Percentiles rank a stretch among this genome's conserved stretches.
phyloP scores from a whole-genome alignment of 2,329 filamentous ascomycete genomes.

The Colletotrichum graminicola region DNA sequence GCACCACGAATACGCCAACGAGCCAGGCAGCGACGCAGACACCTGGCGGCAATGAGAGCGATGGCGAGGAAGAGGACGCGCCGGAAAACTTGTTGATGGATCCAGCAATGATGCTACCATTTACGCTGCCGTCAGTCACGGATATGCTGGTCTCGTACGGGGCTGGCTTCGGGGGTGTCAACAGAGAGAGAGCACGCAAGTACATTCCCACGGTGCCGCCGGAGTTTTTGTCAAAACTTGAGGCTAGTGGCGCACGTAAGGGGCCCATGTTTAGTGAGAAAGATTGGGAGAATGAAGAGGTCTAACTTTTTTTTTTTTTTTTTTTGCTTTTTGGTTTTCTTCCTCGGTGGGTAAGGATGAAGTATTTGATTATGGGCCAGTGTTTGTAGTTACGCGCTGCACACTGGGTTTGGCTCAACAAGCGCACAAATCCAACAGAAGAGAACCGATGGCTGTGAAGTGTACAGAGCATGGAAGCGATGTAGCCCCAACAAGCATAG shows the following conservation, averaged over 20 bases:
- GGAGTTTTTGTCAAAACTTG: constrained; percentile 91
- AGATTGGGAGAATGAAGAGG: constrained; percentile 77
- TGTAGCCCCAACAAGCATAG: constrained; percentile 33
- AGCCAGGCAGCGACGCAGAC: constrained; percentile 58
- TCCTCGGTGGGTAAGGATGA: neutral
- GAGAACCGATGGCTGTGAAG: constrained; percentile 2
- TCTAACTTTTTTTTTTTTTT: constrained; percentile 48
- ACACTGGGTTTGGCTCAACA: neutral
- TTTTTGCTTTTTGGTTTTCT: neutral
- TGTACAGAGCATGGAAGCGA: constrained; percentile 6
- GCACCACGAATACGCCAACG: constrained; percentile 57
- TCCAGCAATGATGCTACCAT: constrained; percentile 91
- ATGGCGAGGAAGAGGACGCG: constrained; percentile 75
- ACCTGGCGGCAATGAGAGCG: constrained; percentile 46
- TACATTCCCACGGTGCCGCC: constrained; percentile 96
- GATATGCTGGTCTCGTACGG: constrained; percentile 98
- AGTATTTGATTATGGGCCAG: neutral
- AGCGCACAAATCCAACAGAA: neutral
- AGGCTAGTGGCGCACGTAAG: constrained; percentile 66
- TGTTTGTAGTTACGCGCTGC: neutral
- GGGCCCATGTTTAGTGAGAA: constrained; percentile 71
- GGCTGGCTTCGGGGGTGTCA: constrained; percentile 92
- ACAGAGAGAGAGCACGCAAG: constrained; percentile 90
- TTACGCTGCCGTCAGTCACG: constrained; percentile 93
- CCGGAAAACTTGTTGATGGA: constrained; percentile 85